Conservation (phyloP, 257 asterid species). For the Lycium barbarum region DNA sequence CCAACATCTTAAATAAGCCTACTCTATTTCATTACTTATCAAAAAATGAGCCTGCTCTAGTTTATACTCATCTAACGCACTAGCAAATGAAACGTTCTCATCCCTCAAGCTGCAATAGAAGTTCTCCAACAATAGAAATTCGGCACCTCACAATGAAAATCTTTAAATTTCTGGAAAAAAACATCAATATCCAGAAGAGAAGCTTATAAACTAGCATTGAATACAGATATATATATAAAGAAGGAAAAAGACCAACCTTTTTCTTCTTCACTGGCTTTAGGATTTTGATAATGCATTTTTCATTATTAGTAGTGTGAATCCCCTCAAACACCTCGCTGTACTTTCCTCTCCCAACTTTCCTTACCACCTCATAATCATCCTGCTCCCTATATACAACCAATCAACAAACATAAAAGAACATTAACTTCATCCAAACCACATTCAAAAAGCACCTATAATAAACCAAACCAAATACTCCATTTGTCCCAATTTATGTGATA, state of each 20-base stretch:
- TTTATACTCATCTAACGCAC: neutral
- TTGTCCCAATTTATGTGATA: too few species aligned
- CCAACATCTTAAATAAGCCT: neutral
- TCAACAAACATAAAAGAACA: constrained; percentile 30
- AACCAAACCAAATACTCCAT: neutral
- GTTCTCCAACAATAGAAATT: neutral
- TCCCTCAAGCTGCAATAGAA: constrained; percentile 1
- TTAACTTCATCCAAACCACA: neutral
- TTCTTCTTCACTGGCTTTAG: constrained; percentile 97
- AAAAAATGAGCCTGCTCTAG: neutral
- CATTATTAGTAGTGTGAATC: constrained; percentile 71
- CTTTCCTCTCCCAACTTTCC: constrained; percentile 96
- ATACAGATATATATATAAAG: neutral
- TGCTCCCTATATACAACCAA: constrained; percentile 68
- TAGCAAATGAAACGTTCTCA: neutral
- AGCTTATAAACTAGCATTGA: neutral
- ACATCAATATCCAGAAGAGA: neutral
- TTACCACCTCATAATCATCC: constrained; percentile 93
- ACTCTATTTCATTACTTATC: neutral
- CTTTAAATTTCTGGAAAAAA: neutral
- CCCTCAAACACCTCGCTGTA: constrained; percentile 98
- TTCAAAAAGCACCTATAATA: neutral
- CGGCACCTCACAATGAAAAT: constrained; percentile 8
- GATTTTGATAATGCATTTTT: constrained; percentile 85
- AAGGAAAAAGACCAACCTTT: constrained; percentile 54